Percentiles rank a stretch among this genome's conserved stretches.
phyloP scores from a whole-genome alignment of 192 early-diverging fungal genomes.

The Linnemannia schmuckeri region DNA sequence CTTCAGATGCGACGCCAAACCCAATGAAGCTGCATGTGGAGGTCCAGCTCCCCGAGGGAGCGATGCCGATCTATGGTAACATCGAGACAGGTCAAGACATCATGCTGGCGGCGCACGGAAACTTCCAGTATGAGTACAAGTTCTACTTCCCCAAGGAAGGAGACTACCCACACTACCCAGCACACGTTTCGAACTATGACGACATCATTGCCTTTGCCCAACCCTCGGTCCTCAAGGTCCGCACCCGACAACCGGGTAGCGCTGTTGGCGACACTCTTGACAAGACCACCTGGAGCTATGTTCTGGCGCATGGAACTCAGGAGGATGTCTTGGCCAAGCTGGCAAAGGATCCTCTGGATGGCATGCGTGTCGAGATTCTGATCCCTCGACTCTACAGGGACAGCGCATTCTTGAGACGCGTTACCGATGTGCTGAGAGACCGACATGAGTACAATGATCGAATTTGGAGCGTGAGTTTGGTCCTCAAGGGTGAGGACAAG shows the following conservation, averaged over 20 bases:
- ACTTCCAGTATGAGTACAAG: conserved; percentile 39
- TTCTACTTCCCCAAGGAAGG: conserved; percentile 68
- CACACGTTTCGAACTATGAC: conserved; percentile 50
- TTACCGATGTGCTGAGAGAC: conserved; percentile 47
- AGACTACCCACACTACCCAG: conserved; percentile 50
- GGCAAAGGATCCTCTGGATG: conserved; percentile 16
- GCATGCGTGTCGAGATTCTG: conserved; percentile 30
- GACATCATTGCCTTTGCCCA: conserved; percentile 35
- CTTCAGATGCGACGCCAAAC: conserved; percentile 58
- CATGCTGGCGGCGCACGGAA: conserved; percentile 29
- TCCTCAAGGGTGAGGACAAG: conserved; percentile 34
- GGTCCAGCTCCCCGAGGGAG: conserved; percentile 59
- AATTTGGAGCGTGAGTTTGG: conserved; percentile 59
- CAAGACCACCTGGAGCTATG: conserved; percentile 30
- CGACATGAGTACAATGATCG: conserved; percentile 34
- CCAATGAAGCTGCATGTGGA: conserved; percentile 54
- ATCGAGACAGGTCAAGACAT: conserved; percentile 33
- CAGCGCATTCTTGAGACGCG: conserved; percentile 12
- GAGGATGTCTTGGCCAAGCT: conserved; percentile 32
- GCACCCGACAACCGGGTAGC: not conserved
- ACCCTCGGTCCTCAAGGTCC: conserved; percentile 36
- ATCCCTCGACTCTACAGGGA: conserved; percentile 40
- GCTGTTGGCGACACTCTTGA: not conserved
- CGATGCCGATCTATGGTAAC: conserved; percentile 36
- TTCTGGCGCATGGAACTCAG: conserved; percentile 22